A percentile compares a stretch with the other conserved stretches of the same genome.
Conservation (phyloP, 805 yeast species). For the Blastobotrys terrestris region DNA sequence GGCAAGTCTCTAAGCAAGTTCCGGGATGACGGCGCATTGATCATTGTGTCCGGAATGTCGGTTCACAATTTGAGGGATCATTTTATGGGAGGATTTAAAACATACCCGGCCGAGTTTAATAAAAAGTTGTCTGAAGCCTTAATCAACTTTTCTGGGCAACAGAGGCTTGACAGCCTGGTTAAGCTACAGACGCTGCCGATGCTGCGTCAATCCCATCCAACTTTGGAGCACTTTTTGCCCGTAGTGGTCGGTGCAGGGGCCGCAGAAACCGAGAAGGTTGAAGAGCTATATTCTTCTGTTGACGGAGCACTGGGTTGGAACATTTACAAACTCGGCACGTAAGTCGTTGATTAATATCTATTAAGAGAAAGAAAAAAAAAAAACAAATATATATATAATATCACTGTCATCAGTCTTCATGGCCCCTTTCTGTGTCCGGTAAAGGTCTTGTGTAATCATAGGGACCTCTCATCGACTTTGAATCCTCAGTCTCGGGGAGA, state of each 20-base stretch:
- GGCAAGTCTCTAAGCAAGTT: conserved; percentile 51
- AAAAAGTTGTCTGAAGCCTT: conserved; percentile 45
- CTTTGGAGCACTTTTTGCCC: conserved; percentile 70
- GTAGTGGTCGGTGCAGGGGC: conserved; percentile 56
- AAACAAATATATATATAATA: no score
- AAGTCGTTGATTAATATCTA: not conserved
- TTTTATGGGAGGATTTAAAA: conserved; percentile 27
- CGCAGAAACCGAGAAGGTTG: conserved; percentile 34
- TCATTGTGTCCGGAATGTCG: conserved; percentile 70
- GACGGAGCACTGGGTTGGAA: conserved; percentile 58
- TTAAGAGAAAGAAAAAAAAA: not conserved
- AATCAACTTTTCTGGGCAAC: conserved; percentile 36
- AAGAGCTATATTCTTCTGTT: conserved; percentile 42
- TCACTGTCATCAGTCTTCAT: conserved; percentile 7
- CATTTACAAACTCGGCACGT: conserved; percentile 35
- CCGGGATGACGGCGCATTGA: conserved; percentile 41
- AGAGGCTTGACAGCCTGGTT: conserved; percentile 30
- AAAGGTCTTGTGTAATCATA: conserved; percentile 26
- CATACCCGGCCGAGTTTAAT: conserved; percentile 39
- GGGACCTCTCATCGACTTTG: not conserved
- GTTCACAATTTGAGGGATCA: conserved; percentile 68
- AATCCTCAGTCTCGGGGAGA: conserved; percentile 41
- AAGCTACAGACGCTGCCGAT: conserved; percentile 36
- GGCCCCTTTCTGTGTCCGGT: conserved; percentile 15
- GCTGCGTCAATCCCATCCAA: conserved; percentile 53